phyloP scores from a whole-genome alignment of 2,329 filamentous ascomycete species.

The Paraconiothyrium sp. region DNA sequence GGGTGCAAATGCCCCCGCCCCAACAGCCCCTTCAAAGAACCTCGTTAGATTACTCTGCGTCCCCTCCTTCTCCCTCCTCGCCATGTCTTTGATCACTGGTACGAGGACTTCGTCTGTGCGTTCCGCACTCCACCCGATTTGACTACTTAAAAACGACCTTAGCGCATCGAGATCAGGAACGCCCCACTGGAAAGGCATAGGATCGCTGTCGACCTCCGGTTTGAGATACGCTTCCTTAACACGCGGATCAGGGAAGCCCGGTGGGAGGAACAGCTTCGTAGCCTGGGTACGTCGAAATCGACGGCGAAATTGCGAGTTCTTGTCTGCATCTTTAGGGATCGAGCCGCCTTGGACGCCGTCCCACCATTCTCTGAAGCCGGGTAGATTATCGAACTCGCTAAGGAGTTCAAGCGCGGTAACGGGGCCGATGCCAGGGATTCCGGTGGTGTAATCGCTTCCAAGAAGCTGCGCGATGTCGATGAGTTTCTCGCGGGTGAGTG shows the following conservation, averaged over 20 bases:
- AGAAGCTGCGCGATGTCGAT: constrained; percentile 91
- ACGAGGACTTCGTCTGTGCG: constrained; percentile 95
- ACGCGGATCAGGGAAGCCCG: constrained; percentile 78
- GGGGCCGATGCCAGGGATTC: constrained; percentile 87
- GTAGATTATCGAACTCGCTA: constrained; percentile 82
- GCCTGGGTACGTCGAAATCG: constrained; percentile 85
- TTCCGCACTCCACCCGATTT: constrained; percentile 92
- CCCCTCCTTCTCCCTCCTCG: constrained; percentile 83
- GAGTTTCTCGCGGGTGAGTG: constrained; percentile 83
- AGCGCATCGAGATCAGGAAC: constrained; percentile 91
- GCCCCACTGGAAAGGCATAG: constrained; percentile 91
- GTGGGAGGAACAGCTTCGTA: constrained; percentile 85
- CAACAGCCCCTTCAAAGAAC: constrained; percentile 81
- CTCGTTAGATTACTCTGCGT: constrained; percentile 97
- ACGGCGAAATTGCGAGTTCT: constrained; percentile 73
- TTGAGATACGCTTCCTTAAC: constrained; percentile 86
- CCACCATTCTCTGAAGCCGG: constrained; percentile 91
- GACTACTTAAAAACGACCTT: constrained; percentile 84
- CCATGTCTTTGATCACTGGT: constrained; percentile 96
- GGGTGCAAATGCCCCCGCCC: constrained; percentile 76
- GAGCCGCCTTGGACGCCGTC: constrained; percentile 73
- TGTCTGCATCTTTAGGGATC: constrained; percentile 68
- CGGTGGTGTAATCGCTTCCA: constrained; percentile 94
- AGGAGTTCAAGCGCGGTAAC: constrained; percentile 95
- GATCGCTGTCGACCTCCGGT: constrained; percentile 83